Evolutionary conservation across 2,329 filamentous ascomycete genomes (phyloP), one percentile per base, ranked within the genome.

Genomic region (Geoglossum cookeanum): DNA sequence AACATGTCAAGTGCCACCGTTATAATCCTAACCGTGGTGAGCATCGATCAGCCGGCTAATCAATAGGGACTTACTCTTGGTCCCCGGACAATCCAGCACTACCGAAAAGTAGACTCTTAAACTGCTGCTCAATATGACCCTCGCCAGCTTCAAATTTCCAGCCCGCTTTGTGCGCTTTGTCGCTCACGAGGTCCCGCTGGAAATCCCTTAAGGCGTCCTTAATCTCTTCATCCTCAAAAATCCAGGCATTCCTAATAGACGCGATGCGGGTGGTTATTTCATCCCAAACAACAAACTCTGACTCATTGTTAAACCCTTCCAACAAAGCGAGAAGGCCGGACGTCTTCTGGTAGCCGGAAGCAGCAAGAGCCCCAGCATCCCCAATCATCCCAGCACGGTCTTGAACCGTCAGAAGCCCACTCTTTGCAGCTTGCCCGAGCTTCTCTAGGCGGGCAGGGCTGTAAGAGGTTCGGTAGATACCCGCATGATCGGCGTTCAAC

Each of bases 311-410:
- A 67, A 97, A 92, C 55, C 85, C 83, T 68, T 94, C 86, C 57
- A 97, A 76, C 13, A 97, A 77, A 57, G 85, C 89, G 48, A 97
- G 72, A 56, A 95, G 78, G 11, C 88, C 89, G 15, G 90, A 94
- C 0, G 91, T 95, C 75, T 87, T 94, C 69, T 94, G 87, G 69
- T 94, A 94, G 35, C 91, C 91, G 53, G 90, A 92, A 39, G 86
- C 80, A 56, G 91, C 87, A 63, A 97, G 77, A 33, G 91, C 88
- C 63, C 88, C 89, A 3, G 91, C 89, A 69, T 97, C 91, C 35
- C 87, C 85, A 68, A 94, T 87, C 85, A 97, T 94, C 66, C 91
- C 91, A 53, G 91, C 87, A 59, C 91, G 82, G 68, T 97, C 91
- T 71, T 96, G 88, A 5, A 94, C 88, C 9, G 81, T 84, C 57